Percentiles rank a stretch among this genome's conserved stretches.
Conservation (phyloP, 192 early-diverging fungal genomes). For the Mortierella claussenii region DNA sequence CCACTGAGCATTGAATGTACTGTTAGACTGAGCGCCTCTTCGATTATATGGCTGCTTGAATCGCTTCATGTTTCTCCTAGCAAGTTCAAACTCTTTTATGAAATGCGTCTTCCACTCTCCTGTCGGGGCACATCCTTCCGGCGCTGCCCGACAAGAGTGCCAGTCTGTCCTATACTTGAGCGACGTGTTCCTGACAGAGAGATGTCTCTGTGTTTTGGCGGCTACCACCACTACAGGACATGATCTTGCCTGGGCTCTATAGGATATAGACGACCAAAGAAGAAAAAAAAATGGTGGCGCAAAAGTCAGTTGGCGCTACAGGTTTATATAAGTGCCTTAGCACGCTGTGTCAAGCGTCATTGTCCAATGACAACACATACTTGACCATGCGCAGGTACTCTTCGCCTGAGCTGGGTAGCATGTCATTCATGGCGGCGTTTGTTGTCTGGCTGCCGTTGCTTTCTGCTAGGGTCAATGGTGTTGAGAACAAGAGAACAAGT, state of each 20-base stretch:
- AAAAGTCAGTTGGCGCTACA: too few relatives aligned
- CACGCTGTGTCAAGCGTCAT: neutral
- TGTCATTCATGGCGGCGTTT: constrained; percentile 11
- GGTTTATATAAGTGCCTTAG: too few relatives aligned
- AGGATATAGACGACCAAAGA: too few relatives aligned
- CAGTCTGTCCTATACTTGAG: constrained; percentile 35
- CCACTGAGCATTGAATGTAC: too few relatives aligned
- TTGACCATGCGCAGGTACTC: constrained; percentile 48
- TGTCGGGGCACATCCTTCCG: constrained; percentile 37
- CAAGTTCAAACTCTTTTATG: constrained; percentile 24
- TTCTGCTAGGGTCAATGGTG: neutral
- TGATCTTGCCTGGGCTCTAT: constrained; percentile 38
- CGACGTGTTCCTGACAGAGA: constrained; percentile 45
- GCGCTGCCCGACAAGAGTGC: constrained; percentile 42
- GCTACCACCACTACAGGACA: constrained; percentile 39
- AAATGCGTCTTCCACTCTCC: constrained; percentile 39
- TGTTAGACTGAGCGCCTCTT: too few relatives aligned
- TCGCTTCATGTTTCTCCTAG: constrained; percentile 4
- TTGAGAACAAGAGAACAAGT: neutral
- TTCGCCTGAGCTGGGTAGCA: constrained; percentile 43
- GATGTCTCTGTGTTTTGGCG: constrained; percentile 13
- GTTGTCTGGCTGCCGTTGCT: neutral
- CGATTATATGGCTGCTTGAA: too few relatives aligned
- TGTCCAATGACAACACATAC: neutral
- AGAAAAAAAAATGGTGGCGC: neutral